Evolutionary conservation across 2,329 filamentous ascomycete species (phyloP).

Genomic region (Ophiocordyceps camponoti-leonardi): DNA sequence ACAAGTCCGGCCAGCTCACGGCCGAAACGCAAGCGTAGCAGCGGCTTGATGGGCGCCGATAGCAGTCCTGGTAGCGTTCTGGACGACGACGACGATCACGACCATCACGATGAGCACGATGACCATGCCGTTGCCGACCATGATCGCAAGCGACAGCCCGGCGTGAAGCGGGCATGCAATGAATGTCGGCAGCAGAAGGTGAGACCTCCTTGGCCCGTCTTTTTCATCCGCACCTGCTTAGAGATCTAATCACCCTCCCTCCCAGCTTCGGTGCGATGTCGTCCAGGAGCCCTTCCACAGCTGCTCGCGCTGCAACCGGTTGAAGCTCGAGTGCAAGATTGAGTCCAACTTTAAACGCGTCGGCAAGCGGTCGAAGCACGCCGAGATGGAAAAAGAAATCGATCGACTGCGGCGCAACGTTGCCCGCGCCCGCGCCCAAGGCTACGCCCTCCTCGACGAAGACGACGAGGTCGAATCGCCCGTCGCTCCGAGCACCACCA

Average conservation of each 20-base stretch:
- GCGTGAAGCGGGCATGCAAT: constrained; percentile 67
- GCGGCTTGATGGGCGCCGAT: constrained; percentile 30
- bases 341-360: constrained; percentile 77
- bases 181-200: constrained; percentile 79
- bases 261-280: constrained; percentile 68
- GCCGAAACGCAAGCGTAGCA: constrained; percentile 43
- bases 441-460: constrained; percentile 34
- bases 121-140: constrained; percentile 18
- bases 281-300: constrained; percentile 63
- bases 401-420: constrained; percentile 47
- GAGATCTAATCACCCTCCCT: too few relatives aligned
- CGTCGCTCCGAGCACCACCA: constrained; percentile 29
- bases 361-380: constrained; percentile 67
- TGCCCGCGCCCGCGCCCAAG: constrained; percentile 40
- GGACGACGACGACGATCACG: constrained; percentile 38
- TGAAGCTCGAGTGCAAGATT: constrained; percentile 71
- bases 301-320: constrained; percentile 61
- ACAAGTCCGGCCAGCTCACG: constrained; percentile 37
- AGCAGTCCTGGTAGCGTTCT: constrained; percentile 40
- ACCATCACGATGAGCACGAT: constrained; percentile 16
- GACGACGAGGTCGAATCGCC: constrained; percentile 44
- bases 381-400: constrained; percentile 75
- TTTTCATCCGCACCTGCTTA: constrained; percentile 8
- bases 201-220: constrained; percentile 11
- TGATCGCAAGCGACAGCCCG: constrained; percentile 47